Conservation (phyloP, 78 protist genomes). For the Corallochytrium limacisporum region DNA sequence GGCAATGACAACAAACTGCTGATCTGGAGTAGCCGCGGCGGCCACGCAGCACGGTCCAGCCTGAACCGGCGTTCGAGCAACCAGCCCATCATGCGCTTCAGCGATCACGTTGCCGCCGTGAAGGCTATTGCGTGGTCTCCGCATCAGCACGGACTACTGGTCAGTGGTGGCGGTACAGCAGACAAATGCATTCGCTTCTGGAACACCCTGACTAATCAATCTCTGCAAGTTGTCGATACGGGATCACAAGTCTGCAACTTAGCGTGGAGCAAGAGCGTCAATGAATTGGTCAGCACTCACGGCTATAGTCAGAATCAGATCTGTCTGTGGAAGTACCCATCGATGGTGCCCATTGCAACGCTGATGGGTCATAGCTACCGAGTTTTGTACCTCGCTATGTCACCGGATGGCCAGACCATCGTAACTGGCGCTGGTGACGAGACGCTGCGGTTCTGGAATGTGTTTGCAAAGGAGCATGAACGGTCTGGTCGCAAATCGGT, state of each 20-base stretch:
- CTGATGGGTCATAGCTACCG: conserved; percentile 91
- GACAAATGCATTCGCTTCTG: conserved; percentile 93
- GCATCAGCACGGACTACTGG: conserved; percentile 76
- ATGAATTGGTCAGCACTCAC: conserved; percentile 94
- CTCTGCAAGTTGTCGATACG: conserved; percentile 77
- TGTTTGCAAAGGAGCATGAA: conserved; percentile 54
- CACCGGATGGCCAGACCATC: conserved; percentile 94
- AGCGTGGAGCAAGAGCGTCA: conserved; percentile 70
- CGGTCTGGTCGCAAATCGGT: no score
- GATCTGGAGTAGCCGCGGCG: conserved; percentile 67
- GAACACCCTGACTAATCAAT: conserved; percentile 84
- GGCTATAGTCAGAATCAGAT: conserved; percentile 94
- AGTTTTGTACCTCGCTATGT: conserved; percentile 85
- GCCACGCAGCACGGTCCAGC: not conserved
- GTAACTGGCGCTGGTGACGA: conserved; percentile 95
- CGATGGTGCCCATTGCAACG: conserved; percentile 80
- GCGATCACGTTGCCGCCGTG: conserved; percentile 57
- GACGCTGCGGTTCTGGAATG: conserved; percentile 97
- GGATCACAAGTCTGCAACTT: conserved; percentile 85
- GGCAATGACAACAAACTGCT: conserved; percentile 96
- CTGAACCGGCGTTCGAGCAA: no score
- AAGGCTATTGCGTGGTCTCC: conserved; percentile 91
- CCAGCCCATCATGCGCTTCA: not conserved
- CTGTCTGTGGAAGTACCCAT: conserved; percentile 95
- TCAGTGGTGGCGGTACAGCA: conserved; percentile 99